Base-by-base conservation (phyloP, 1,139 yeast genomes). In the Protomyces arabidopsidicola region DNA sequence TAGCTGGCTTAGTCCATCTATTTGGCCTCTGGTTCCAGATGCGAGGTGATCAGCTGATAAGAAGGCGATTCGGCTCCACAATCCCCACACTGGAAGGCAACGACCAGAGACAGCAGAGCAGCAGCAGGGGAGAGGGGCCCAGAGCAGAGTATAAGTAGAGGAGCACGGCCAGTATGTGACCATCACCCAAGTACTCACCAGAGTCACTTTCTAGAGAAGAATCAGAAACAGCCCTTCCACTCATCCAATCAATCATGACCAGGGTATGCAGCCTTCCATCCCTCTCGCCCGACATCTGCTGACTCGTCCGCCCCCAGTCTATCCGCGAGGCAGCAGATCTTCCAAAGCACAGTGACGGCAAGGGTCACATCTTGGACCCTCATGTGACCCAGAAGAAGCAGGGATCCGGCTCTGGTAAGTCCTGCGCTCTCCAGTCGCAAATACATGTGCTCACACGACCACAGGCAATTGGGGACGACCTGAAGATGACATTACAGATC, bases 321-420 rank as follows among this genome's bases (percentile, higher is more conserved):
- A 42, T 42, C 18, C 48, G 48, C 18, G 22, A n/a, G 2, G 48
- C 48, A 16, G 48, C 48, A 42, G 48, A 42, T 39, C 56, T 50
- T 16, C 62, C 62, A 58, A 58, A 52, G 53, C 62, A 52, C 52
- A 52, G 52, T 16, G 62, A 58, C 62, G 45, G 52, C 52, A 58
- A 58, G 45, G 62, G 62, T 27, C 62, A 58, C 53, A 51, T 58
- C 56, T 31, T 58, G 42, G 62, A 58, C 45, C 62, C 62, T 10
- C 31, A 54, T 39, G 51, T 51, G 39, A 58, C 62, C 16, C 45
- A 45, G 52, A 58, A 58, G 22, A 38, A 52, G 35, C 31, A 50
- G 27, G 62, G 62, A 16, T 34, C 62, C 20, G 62, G 62, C 52
- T 51, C 42, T 38, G 48, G 48, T 42, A 16, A 10, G 48, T 42